These are phyloP conservation scores for Stephania yunnanensis DNA, from an alignment of 164 flowering plant genomes.

Conservation along the genomic window DNA sequence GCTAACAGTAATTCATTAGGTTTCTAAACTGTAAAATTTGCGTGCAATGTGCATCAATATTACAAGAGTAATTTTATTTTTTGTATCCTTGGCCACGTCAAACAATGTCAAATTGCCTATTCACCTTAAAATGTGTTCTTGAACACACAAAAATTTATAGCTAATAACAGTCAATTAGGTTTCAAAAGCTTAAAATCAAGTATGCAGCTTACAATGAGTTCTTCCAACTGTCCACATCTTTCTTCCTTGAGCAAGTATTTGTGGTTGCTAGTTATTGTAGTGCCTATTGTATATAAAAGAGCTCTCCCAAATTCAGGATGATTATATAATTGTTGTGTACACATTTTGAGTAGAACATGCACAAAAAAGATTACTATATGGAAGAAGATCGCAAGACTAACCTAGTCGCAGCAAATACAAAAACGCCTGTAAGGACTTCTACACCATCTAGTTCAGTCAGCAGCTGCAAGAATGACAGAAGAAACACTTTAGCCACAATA, in stretches of 20 bases:
- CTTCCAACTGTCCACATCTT: neutral
- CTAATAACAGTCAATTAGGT: too few species aligned
- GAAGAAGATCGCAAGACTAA: slow-evolving; percentile 18
- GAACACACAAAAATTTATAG: too few species aligned
- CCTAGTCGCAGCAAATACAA: slow-evolving; percentile 99
- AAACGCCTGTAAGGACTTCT: slow-evolving; percentile 88
- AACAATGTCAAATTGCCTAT: too few species aligned
- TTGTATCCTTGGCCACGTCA: too few species aligned
- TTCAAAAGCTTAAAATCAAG: too few species aligned
- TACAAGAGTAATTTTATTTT: too few species aligned
- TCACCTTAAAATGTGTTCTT: too few species aligned
- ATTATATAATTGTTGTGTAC: neutral
- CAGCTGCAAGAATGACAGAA: slow-evolving; percentile 40
- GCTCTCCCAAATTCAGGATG: neutral
- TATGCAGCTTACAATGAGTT: too few species aligned
- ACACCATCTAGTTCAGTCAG: slow-evolving; percentile 97
- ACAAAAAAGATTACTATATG: neutral
- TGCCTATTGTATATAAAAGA: neutral
- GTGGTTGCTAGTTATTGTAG: neutral
- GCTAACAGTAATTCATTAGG: too few species aligned
- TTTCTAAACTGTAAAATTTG: too few species aligned
- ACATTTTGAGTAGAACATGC: neutral
- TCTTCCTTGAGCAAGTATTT: neutral
- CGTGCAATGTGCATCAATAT: too few species aligned
- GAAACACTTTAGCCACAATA: neutral